Evolutionary conservation across 2,329 filamentous ascomycete species (phyloP).

Genomic region (Pseudocercospora eumusae): DNA sequence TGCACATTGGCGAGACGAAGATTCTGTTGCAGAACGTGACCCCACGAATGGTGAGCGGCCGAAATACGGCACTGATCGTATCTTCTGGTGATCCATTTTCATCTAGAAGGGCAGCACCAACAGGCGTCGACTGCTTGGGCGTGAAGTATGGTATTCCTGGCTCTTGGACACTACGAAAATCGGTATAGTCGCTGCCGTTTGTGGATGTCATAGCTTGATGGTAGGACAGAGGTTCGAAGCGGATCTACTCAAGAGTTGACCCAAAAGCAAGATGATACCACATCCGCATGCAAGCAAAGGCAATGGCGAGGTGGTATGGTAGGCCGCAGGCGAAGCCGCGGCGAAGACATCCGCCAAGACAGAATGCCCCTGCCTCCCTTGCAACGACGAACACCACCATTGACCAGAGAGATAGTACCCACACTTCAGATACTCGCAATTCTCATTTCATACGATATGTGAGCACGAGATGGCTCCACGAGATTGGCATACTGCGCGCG

Average conservation of each 20-base stretch:
- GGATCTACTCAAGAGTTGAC: background rate
- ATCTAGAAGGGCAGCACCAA: slow-evolving; percentile 5
- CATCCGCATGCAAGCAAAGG: background rate
- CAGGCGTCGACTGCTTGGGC: background rate
- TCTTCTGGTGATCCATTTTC: background rate
- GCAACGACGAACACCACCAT: no score
- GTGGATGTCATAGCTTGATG: background rate
- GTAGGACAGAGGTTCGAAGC: background rate
- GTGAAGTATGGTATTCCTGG: background rate
- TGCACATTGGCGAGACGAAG: slow-evolving; percentile 16
- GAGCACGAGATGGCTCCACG: background rate
- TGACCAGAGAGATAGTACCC: no score
- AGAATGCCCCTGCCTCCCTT: background rate
- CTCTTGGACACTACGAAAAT: background rate
- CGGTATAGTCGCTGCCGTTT: background rate
- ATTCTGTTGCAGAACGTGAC: slow-evolving; percentile 14
- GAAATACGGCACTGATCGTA: background rate
- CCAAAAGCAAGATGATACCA: background rate
- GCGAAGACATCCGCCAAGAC: background rate
- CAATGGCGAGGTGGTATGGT: background rate
- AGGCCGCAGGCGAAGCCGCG: background rate
- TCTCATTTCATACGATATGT: background rate
- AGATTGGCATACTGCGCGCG: background rate
- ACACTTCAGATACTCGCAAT: background rate
- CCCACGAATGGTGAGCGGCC: slow-evolving; percentile 4